phyloP scores from a whole-genome alignment of 2,329 filamentous ascomycete genomes.

The Zymoseptoria ardabiliae region DNA sequence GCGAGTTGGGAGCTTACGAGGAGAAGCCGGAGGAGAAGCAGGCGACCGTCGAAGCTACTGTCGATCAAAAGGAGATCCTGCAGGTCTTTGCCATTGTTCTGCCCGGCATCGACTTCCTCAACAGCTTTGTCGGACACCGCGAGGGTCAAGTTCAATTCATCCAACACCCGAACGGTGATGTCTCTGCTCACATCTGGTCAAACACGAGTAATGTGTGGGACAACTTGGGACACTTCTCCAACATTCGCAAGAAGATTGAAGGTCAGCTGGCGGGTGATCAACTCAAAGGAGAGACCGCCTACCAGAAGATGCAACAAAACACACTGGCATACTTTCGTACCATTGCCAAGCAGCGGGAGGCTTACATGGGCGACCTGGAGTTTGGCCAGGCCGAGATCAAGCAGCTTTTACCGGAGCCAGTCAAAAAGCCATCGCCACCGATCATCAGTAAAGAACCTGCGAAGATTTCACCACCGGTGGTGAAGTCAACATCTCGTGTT shows the following conservation, averaged over 20 bases:
- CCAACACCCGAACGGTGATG: slow-evolving; percentile 41
- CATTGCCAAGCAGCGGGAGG: slow-evolving; percentile 35
- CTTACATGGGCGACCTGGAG: slow-evolving; percentile 19
- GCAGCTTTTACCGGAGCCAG: slow-evolving; percentile 21
- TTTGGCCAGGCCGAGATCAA: slow-evolving; percentile 29
- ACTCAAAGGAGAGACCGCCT: slow-evolving; percentile 31
- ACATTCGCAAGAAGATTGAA: slow-evolving; percentile 36
- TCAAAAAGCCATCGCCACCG: background rate
- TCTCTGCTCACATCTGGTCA: slow-evolving; percentile 43
- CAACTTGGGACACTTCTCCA: slow-evolving; percentile 39
- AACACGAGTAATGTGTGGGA: slow-evolving; percentile 35
- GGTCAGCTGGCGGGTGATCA: slow-evolving; percentile 37
- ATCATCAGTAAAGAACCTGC: background rate
- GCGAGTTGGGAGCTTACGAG: slow-evolving; percentile 19
- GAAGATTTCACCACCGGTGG: background rate
- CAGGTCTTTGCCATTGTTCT: slow-evolving; percentile 36
- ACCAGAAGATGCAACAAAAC: slow-evolving; percentile 29
- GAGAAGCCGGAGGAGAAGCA: slow-evolving; percentile 23
- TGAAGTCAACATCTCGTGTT: background rate
- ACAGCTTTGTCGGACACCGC: slow-evolving; percentile 24
- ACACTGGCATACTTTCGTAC: slow-evolving; percentile 38
- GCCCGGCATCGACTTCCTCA: slow-evolving; percentile 35
- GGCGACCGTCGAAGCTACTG: slow-evolving; percentile 24
- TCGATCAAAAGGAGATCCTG: slow-evolving; percentile 28
- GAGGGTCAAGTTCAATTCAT: slow-evolving; percentile 41